A percentile compares a stretch with the other conserved stretches of the same genome.
Evolutionary conservation across 306 rosid species (phyloP).

Genomic region (Acacia crassicarpa): DNA sequence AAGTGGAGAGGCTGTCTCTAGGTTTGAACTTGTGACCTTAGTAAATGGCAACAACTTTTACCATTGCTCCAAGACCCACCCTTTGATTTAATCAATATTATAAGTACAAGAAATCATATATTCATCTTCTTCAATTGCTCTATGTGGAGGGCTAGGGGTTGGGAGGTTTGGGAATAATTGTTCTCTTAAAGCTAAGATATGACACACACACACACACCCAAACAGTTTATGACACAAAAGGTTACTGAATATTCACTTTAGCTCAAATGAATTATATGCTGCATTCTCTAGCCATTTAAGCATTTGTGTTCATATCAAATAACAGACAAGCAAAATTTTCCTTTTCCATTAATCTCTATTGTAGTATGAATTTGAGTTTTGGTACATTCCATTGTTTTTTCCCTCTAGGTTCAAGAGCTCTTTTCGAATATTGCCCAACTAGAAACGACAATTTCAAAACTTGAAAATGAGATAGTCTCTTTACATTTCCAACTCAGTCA

Average conservation of each 20-base stretch:
- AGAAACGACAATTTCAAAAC: slow-evolving; percentile 57
- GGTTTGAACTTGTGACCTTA: no score
- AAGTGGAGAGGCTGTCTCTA: no score
- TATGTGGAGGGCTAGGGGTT: neutral
- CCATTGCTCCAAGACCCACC: no score
- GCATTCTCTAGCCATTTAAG: neutral
- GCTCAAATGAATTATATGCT: neutral
- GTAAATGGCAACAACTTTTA: no score
- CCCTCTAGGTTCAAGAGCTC: slow-evolving; percentile 61
- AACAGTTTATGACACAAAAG: neutral
- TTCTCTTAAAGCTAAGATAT: neutral
- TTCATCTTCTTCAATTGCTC: neutral
- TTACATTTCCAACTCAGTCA: slow-evolving; percentile 79
- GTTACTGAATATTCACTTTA: neutral
- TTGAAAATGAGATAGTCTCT: slow-evolving; percentile 64
- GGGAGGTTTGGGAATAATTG: neutral
- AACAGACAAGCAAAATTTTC: neutral
- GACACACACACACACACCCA: no score
- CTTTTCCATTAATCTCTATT: neutral
- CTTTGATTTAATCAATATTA: neutral
- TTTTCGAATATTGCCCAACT: slow-evolving; percentile 48
- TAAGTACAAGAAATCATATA: no score
- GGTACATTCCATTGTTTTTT: neutral
- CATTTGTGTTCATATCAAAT: neutral
- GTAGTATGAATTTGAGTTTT: slow-evolving; percentile 15